Percentiles rank a stretch among this genome's conserved stretches.
Evolutionary conservation across 1,284 basidiomycete genomes (phyloP).

Genomic region (Puccinia hordei): DNA sequence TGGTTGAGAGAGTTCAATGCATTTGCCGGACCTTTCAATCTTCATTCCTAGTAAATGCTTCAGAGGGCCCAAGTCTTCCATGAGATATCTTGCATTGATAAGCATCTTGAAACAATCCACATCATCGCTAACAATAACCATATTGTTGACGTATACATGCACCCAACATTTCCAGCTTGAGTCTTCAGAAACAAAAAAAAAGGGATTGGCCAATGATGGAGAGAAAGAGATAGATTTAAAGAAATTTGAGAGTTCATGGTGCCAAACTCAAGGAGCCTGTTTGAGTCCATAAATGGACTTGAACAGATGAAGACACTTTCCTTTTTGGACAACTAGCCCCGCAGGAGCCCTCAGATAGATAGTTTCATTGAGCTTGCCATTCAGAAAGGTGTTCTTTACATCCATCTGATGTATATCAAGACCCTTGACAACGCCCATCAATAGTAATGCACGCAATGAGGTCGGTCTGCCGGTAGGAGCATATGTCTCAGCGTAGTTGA

Average conservation of each 20-base stretch:
- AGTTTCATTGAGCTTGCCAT: no score
- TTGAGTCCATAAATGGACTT: constrained; percentile 18
- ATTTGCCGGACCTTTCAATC: neutral
- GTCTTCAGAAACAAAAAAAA: constrained; percentile 1
- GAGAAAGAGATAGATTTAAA: neutral
- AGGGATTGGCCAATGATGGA: neutral
- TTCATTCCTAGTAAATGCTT: constrained; percentile 11
- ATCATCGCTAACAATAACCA: neutral
- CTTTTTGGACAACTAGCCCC: neutral
- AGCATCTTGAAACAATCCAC: neutral
- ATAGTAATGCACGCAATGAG: neutral
- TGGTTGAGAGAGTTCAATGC: neutral
- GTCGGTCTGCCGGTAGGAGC: neutral
- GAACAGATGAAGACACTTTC: neutral
- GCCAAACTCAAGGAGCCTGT: constrained; percentile 6
- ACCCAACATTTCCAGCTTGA: constrained; percentile 2
- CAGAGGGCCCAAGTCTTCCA: no score
- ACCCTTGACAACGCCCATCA: neutral
- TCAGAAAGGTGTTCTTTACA: no score
- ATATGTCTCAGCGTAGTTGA: constrained; percentile 8
- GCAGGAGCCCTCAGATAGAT: neutral
- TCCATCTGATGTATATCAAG: constrained; percentile 17
- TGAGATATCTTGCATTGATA: neutral
- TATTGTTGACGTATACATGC: constrained; percentile 13
- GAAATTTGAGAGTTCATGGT: constrained; percentile 6